Evolutionary conservation across 805 yeast species (phyloP).

Genomic region (Ogataea methanolica): DNA sequence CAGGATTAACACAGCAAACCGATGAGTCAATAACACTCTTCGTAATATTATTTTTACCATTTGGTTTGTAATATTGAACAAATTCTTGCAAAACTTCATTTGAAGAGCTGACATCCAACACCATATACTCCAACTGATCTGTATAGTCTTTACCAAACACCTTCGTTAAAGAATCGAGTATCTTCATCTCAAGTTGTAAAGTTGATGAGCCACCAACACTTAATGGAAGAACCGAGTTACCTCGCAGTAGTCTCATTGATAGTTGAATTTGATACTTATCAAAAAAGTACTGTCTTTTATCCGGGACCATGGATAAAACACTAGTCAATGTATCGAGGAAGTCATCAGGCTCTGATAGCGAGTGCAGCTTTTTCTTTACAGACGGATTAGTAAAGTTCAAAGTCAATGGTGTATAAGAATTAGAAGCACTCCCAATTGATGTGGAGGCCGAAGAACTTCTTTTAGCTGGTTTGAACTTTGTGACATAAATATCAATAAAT

Average conservation of each 20-base stretch:
- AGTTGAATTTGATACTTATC: slow-evolving; percentile 19
- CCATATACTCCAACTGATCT: slow-evolving; percentile 15
- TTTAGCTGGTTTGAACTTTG: slow-evolving; percentile 2
- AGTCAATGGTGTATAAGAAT: no score
- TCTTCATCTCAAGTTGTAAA: slow-evolving; percentile 8
- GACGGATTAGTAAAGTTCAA: no score
- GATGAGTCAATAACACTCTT: slow-evolving; percentile 2
- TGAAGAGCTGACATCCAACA: slow-evolving; percentile 11
- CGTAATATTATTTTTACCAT: not conserved
- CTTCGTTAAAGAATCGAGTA: slow-evolving; percentile 3
- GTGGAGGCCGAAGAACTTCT: not conserved
- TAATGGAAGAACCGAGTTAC: slow-evolving; percentile 3
- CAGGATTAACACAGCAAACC: slow-evolving; percentile 11
- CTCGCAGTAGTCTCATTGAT: slow-evolving; percentile 15
- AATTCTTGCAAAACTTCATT: slow-evolving; percentile 6
- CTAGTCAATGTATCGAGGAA: slow-evolving; percentile 1
- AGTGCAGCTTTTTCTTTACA: no score
- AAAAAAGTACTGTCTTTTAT: slow-evolving; percentile 17
- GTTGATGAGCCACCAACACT: slow-evolving; percentile 1
- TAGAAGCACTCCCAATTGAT: no score
- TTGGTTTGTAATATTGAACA: not conserved
- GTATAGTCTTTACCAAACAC: slow-evolving; percentile 17
- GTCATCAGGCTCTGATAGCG: not conserved
- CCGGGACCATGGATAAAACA: slow-evolving; percentile 14
- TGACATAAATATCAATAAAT: slow-evolving; percentile 8